Base-by-base conservation (phyloP, 2,329 filamentous ascomycete species). In the Orbilia javanica region DNA sequence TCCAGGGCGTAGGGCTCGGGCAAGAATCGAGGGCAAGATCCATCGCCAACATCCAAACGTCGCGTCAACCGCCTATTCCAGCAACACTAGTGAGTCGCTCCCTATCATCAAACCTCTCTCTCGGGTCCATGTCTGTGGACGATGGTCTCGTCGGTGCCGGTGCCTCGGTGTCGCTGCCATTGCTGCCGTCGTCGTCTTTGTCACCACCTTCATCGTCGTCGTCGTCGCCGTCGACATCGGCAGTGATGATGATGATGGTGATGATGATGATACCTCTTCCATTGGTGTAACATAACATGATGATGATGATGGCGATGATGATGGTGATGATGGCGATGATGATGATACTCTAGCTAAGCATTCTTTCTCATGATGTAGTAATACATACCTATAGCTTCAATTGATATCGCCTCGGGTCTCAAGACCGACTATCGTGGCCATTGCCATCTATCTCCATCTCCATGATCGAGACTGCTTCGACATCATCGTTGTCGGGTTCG, bases 1-100 rank as follows among this genome's bases (percentile, higher is more conserved):
- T 66, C 57, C 62, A 78, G 74, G 74, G 74, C 62, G 73, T 78
- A 78, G 74, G 74, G 74, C 67, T 72, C 67, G 74, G 74, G 74
- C 67, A 67, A 70, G 62, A 72, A 63, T 78, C 74, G 67, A 78
- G 74, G 74, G 74, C 74, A 78, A 78, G 67, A 72, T 70, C 62
- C 74, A 72, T 72, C 74, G 67, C 67, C 74, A 78, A 72, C 67
- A 55, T 78, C 53, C 74, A 60, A 55, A 50, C 55, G 18, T 42
- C 72, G 71, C 72, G 55, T 65, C 55, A 29, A 46, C 62, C 69
- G 69, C 69, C 65, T 57, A 78, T 67, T 57, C 42, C 39, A 71
- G 53, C 74, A 78, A 72, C 74, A 71, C 67, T 57, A 67, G 74
- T 78, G 73, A 77, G 73, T 77, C 72, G 50, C 72, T 77, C 57